Conservation (phyloP, 352 stramenopile genomes). For the Pythium phragmitis region DNA sequence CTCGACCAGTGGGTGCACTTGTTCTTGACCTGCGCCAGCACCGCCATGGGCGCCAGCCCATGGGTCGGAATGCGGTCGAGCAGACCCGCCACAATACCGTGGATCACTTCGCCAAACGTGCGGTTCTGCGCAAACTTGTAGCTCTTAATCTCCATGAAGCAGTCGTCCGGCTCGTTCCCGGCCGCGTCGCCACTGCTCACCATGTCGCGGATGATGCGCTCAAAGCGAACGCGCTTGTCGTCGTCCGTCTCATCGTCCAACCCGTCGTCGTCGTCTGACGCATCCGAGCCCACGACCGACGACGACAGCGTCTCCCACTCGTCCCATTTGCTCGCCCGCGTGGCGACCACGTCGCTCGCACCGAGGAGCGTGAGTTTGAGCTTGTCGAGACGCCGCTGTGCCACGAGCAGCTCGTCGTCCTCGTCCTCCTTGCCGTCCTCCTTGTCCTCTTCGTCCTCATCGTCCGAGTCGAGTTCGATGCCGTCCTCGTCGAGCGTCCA, state of each 20-base stretch:
- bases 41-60: constrained; percentile 50
- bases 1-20: constrained; percentile 90
- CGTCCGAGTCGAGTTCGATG: constrained; percentile 2
- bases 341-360: constrained; percentile 53
- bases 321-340: constrained; percentile 60
- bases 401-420: neutral
- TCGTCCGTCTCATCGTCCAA: constrained; percentile 47
- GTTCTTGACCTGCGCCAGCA: constrained; percentile 78
- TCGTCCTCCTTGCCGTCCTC: constrained; percentile 3
- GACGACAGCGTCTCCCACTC: constrained; percentile 81
- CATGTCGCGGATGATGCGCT: constrained; percentile 80
- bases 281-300: constrained; percentile 29
- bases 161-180: constrained; percentile 84
- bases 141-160: constrained; percentile 93
- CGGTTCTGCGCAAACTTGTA: constrained; percentile 94
- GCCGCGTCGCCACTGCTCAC: constrained; percentile 72
- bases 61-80: constrained; percentile 61
- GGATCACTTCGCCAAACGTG: constrained; percentile 77
- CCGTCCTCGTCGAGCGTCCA: constrained; percentile 84
- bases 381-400: constrained; percentile 46
- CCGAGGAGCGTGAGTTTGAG: constrained; percentile 74
- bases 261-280: constrained; percentile 51
- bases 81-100: constrained; percentile 70
- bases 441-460: constrained; percentile 5
- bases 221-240: constrained; percentile 49